Evolutionary conservation across 148 eudicot species (phyloP).

Genomic region (Spergularia bocconei): DNA sequence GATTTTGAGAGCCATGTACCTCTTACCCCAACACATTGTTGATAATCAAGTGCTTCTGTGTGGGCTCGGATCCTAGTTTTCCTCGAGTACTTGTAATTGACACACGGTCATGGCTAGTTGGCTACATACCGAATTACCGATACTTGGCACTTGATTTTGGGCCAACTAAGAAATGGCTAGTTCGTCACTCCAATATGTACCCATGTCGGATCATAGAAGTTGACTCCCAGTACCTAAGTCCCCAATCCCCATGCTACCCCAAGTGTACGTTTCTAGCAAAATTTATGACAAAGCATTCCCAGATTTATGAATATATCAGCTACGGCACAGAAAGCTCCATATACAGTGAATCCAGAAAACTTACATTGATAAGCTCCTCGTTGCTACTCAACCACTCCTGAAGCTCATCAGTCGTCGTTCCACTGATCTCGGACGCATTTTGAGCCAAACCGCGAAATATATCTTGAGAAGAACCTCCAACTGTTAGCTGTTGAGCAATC

Average conservation of each 20-base stretch:
- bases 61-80: no score
- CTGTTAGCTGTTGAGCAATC: slow-evolving; percentile 20
- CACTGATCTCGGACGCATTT: slow-evolving; percentile 26
- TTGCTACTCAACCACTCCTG: slow-evolving; percentile 25
- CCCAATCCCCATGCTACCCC: background rate
- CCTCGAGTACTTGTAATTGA: no score
- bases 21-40: no score
- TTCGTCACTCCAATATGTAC: no score
- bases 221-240: background rate
- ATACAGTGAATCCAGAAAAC: slow-evolving; percentile 1
- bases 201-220: background rate
- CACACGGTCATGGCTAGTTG: no score
- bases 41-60: no score
- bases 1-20: no score
- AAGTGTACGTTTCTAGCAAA: background rate
- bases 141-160: no score
- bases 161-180: no score
- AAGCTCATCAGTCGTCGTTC: background rate
- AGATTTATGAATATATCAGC: background rate
- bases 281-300: no score
- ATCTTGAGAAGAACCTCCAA: slow-evolving; percentile 24
- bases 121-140: no score
- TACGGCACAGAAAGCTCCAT: background rate
- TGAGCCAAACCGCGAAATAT: slow-evolving; percentile 28
- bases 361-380: slow-evolving; percentile 31